A percentile compares a stretch with the other conserved stretches of the same genome.
phyloP scores from a whole-genome alignment of 768 basidiomycete species.

The Amanita inopinata region DNA sequence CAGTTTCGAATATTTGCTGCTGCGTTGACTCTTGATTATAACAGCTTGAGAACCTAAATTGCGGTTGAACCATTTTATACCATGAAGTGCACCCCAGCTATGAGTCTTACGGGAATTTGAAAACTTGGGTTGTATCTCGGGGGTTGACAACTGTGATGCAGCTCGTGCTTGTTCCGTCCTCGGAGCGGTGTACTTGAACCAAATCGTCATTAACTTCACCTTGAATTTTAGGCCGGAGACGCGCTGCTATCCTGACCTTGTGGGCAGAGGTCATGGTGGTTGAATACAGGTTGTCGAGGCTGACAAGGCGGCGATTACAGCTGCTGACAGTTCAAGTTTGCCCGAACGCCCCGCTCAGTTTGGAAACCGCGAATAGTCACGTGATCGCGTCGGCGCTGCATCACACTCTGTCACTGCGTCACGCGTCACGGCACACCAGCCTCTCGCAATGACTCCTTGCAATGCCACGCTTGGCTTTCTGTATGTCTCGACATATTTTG shows the following conservation, averaged over 20 bases:
- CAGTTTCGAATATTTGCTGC: conserved; percentile 66
- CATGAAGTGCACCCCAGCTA: background rate
- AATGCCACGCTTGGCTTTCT: too few species aligned
- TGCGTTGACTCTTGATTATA: conserved; percentile 65
- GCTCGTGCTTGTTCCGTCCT: conserved; percentile 26
- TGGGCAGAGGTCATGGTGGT: conserved; percentile 23
- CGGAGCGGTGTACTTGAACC: conserved; percentile 40
- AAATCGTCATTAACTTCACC: conserved; percentile 56
- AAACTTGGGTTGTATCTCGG: conserved; percentile 56
- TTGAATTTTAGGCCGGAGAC: conserved; percentile 55
- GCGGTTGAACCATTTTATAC: conserved; percentile 4
- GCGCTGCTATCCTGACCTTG: conserved; percentile 64
- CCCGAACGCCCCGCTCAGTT: background rate
- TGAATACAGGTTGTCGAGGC: background rate
- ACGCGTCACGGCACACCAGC: too few species aligned
- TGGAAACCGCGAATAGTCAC: background rate
- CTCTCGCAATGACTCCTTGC: too few species aligned
- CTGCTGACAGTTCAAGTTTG: background rate
- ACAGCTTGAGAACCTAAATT: conserved; percentile 57
- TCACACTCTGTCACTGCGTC: too few species aligned
- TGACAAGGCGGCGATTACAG: background rate
- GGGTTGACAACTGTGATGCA: conserved; percentile 64
- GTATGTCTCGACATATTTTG: too few species aligned
- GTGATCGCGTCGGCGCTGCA: background rate
- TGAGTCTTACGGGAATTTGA: conserved; percentile 63